These are phyloP conservation scores for Mycena alexandri DNA, from an alignment of 768 basidiomycete species.

Conservation along the genomic window DNA sequence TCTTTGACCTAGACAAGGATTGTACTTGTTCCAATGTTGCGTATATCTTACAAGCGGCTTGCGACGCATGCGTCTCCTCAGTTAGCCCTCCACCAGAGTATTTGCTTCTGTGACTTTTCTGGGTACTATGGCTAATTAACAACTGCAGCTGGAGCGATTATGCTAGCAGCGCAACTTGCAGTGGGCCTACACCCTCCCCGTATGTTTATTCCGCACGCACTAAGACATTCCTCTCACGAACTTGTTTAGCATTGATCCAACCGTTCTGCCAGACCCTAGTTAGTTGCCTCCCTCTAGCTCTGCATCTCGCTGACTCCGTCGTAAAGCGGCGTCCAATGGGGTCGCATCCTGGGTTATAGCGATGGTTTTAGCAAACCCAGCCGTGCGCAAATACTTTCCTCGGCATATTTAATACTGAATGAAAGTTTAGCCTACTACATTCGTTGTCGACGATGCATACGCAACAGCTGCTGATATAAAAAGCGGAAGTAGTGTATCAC, in stretches of 20 bases:
- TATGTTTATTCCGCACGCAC: background rate
- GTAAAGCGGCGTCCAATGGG: background rate
- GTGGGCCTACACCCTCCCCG: background rate
- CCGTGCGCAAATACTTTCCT: slow-evolving; percentile 9
- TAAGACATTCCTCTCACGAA: background rate
- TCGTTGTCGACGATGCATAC: slow-evolving; percentile 6
- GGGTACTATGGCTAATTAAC: background rate
- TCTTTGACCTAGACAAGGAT: background rate
- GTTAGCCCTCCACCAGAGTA: no score
- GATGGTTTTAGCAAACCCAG: slow-evolving; percentile 20
- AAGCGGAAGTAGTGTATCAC: no score
- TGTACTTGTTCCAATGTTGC: slow-evolving; percentile 15
- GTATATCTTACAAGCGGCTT: slow-evolving; percentile 13
- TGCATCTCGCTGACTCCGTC: background rate
- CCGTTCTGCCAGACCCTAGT: background rate
- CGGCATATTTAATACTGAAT: background rate
- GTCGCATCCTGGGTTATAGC: slow-evolving; percentile 24
- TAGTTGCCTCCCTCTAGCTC: background rate
- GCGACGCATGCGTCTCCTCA: background rate
- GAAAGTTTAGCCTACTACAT: slow-evolving; percentile 17
- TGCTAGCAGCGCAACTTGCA: background rate
- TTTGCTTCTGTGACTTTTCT: no score
- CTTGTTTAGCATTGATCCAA: background rate
- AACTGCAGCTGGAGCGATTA: slow-evolving; percentile 14
- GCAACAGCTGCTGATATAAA: background rate